Conservation (phyloP, 2,329 filamentous ascomycete species). For the Penicillium sp. region DNA sequence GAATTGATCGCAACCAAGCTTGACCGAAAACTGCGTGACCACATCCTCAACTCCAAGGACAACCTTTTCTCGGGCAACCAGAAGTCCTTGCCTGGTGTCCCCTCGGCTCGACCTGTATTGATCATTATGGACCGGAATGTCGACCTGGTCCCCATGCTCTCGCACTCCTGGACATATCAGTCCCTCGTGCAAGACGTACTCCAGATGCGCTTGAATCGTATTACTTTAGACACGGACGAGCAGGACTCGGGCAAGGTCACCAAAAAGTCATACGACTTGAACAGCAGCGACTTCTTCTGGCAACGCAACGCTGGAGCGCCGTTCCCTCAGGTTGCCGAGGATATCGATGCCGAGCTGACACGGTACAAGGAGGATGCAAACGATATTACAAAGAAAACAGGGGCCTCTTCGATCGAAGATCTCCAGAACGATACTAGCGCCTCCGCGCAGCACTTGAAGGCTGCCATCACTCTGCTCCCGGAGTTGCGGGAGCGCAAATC, state of each 20-base stretch:
- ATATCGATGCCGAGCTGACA: conserved; percentile 89
- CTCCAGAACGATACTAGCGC: conserved; percentile 84
- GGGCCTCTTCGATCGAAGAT: conserved; percentile 87
- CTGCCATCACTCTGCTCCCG: conserved; percentile 87
- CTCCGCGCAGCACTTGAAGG: conserved; percentile 91
- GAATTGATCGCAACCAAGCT: conserved; percentile 93
- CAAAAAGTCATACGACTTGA: conserved; percentile 89
- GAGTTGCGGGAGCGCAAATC: conserved; percentile 90
- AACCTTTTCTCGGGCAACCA: conserved; percentile 79
- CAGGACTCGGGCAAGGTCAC: conserved; percentile 69
- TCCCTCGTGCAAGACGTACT: conserved; percentile 78
- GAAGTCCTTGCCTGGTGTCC: conserved; percentile 61
- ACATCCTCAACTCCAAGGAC: conserved; percentile 96
- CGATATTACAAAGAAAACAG: conserved; percentile 92
- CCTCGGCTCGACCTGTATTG: conserved; percentile 78
- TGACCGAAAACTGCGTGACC: conserved; percentile 91
- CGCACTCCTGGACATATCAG: conserved; percentile 90
- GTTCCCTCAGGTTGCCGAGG: conserved; percentile 93
- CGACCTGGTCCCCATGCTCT: conserved; percentile 96
- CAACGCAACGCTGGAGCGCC: conserved; percentile 83
- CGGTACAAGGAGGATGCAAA: conserved; percentile 94
- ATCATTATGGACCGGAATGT: conserved; percentile 94
- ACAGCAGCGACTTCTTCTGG: conserved; percentile 94
- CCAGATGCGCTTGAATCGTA: conserved; percentile 83
- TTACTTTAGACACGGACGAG: conserved; percentile 85